These are phyloP conservation scores for Kuraishia borneana DNA, from an alignment of 805 yeast species.

Conservation along the genomic window DNA sequence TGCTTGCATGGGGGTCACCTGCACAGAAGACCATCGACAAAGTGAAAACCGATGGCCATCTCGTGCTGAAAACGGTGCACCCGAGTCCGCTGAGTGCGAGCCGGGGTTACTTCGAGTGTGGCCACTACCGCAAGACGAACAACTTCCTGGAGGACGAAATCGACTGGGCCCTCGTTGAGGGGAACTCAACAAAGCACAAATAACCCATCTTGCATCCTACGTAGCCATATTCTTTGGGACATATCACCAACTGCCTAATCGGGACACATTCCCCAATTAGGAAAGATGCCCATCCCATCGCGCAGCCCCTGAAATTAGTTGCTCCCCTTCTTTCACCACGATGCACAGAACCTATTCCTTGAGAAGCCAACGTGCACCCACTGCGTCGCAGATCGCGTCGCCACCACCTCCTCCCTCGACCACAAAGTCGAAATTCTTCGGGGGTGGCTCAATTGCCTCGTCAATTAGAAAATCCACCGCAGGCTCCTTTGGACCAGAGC, in stretches of 20 bases:
- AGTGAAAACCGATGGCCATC: conserved; percentile 21
- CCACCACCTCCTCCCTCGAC: conserved; percentile 95
- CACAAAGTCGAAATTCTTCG: conserved; percentile 84
- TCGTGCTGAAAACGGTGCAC: conserved; percentile 68
- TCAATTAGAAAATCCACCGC: conserved; percentile 63
- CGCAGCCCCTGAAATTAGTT: too few relatives aligned
- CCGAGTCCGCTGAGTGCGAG: conserved; percentile 93
- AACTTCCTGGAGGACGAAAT: conserved; percentile 48
- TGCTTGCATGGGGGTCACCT: conserved; percentile 51
- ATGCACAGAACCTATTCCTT: conserved; percentile 99
- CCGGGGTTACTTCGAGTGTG: conserved; percentile 71
- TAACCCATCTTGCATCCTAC: too few relatives aligned
- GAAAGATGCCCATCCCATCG: too few relatives aligned
- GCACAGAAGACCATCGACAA: conserved; percentile 26
- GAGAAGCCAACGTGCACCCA: conserved; percentile 92
- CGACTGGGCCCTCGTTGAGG: conserved; percentile 12
- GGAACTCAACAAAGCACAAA: background rate
- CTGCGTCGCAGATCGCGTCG: conserved; percentile 87
- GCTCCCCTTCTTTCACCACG: too few relatives aligned
- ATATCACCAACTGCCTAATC: too few relatives aligned
- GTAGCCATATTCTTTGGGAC: too few relatives aligned
- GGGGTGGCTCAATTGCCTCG: conserved; percentile 55
- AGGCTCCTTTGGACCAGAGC: conserved; percentile 72
- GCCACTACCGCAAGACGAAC: conserved; percentile 67
- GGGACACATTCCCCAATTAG: too few relatives aligned